A percentile compares a stretch with the other conserved stretches of the same genome.
Evolutionary conservation across 2,329 filamentous ascomycete genomes (phyloP).

Genomic region (Fonsecaea multimorphosa): DNA sequence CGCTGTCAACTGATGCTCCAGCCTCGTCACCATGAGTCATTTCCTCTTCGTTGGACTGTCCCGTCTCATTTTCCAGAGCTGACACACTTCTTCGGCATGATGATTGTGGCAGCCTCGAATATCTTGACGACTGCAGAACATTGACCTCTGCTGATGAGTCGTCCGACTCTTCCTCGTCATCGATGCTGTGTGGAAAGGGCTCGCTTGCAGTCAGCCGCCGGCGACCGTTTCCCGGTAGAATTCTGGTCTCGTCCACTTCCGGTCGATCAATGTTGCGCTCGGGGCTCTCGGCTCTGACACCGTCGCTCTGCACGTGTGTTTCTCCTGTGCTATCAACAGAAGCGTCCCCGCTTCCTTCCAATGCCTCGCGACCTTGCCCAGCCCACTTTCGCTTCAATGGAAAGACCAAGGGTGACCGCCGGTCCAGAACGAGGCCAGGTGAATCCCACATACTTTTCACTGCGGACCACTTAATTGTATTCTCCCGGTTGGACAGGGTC

Average conservation of each 20-base stretch:
- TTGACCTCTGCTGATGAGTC: conserved; percentile 8
- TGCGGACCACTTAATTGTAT: neutral
- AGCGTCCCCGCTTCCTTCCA: neutral
- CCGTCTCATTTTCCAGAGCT: conserved; percentile 7
- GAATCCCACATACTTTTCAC: neutral
- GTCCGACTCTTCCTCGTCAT: conserved; percentile 11
- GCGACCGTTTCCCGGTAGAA: neutral
- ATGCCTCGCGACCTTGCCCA: neutral
- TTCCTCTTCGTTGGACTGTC: neutral
- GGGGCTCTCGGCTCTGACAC: neutral
- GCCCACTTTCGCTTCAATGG: conserved; percentile 13
- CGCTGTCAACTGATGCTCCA: conserved; percentile 7
- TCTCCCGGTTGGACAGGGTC: conserved; percentile 6
- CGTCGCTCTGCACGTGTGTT: neutral
- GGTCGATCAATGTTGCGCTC: neutral
- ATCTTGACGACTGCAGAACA: conserved; percentile 13
- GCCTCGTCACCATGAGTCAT: neutral
- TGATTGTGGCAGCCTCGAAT: conserved; percentile 9
- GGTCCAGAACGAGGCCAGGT: neutral
- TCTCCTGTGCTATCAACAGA: neutral
- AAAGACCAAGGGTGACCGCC: neutral
- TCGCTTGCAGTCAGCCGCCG: conserved; percentile 19
- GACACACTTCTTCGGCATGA: conserved; percentile 10
- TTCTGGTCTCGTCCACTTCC: neutral
- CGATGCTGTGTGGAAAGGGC: conserved; percentile 6